Percentiles rank a stretch among this genome's conserved stretches.
Conservation (phyloP, 192 early-diverging fungal species). For the Pilobolus umbonatus region DNA sequence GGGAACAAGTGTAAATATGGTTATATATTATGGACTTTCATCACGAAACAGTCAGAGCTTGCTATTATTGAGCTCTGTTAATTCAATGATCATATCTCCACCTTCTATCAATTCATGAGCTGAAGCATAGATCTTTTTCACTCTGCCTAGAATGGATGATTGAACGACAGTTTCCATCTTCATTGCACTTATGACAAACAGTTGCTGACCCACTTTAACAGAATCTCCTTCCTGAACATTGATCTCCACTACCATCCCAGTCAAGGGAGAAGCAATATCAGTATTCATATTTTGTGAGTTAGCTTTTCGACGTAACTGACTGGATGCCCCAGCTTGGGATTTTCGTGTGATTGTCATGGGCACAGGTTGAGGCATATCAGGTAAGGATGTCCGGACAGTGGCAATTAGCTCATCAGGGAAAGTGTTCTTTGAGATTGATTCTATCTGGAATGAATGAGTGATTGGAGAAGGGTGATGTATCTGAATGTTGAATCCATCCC, state of each 20-base stretch:
- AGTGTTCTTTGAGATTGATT: no score
- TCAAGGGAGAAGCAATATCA: conserved; percentile 24
- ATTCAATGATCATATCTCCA: conserved; percentile 29
- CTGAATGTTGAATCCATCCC: conserved; percentile 26
- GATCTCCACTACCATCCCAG: conserved; percentile 30
- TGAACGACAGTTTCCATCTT: conserved; percentile 37
- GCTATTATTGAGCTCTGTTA: conserved; percentile 15
- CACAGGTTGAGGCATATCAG: neutral
- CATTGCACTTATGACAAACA: conserved; percentile 33
- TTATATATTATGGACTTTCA: no score
- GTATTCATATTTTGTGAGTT: neutral
- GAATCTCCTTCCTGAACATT: conserved; percentile 21
- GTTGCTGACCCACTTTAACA: conserved; percentile 25
- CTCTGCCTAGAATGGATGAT: conserved; percentile 11
- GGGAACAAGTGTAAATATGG: no score
- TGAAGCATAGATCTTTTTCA: conserved; percentile 15
- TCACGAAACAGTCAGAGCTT: no score
- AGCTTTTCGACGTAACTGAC: conserved; percentile 19
- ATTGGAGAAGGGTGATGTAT: neutral
- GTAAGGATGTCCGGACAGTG: conserved; percentile 14
- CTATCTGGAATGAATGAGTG: neutral
- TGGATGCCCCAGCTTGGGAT: conserved; percentile 9
- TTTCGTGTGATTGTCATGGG: conserved; percentile 17
- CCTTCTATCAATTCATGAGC: conserved; percentile 31
- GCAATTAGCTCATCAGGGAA: neutral